A percentile compares a stretch with the other conserved stretches of the same genome.
Conservation (phyloP, 2,329 filamentous ascomycete species). For the Paecilomyces fulvus region DNA sequence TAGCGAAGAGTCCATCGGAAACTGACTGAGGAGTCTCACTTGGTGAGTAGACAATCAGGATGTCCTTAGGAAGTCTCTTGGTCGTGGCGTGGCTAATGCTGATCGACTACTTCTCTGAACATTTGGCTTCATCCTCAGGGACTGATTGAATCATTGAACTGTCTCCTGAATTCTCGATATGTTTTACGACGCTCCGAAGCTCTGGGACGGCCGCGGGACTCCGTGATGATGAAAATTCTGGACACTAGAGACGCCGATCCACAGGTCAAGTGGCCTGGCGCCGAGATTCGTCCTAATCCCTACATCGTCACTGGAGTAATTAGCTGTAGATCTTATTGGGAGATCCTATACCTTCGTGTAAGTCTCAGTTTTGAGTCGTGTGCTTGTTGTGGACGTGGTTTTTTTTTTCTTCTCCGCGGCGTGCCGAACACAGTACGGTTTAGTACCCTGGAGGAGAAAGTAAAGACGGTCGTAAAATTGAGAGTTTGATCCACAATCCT, state of each 20-base stretch:
- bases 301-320: background rate
- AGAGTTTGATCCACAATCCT: background rate
- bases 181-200: background rate
- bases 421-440: background rate
- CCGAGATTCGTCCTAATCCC: background rate
- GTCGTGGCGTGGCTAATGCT: background rate
- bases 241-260: background rate
- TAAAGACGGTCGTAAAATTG: background rate
- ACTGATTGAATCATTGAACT: too few relatives aligned
- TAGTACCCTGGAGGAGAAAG: background rate
- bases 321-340: background rate
- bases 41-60: background rate
- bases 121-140: too few relatives aligned
- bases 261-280: background rate
- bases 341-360: background rate
- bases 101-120: too few relatives aligned
- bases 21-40: background rate
- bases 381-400: background rate
- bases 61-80: background rate
- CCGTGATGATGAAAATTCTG: background rate
- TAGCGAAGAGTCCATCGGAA: background rate
- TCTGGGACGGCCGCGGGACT: background rate
- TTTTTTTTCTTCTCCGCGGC: background rate
- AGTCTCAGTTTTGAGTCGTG: background rate
- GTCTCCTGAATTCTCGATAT: too few relatives aligned